Evolutionary conservation across 2,329 filamentous ascomycete species (phyloP).

Genomic region (Nectriaceae sp.): DNA sequence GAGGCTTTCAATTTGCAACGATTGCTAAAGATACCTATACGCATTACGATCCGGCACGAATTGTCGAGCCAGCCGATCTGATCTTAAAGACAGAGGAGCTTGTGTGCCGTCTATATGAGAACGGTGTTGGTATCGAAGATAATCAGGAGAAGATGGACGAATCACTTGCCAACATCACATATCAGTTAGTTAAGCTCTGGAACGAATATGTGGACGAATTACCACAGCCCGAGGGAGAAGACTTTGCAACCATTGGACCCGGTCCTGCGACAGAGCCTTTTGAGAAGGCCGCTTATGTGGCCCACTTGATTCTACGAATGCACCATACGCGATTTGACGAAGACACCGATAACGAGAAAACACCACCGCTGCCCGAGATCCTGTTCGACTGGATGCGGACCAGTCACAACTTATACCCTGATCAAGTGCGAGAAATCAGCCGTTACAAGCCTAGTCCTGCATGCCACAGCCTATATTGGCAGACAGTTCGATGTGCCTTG

Average conservation of each 20-base stretch:
- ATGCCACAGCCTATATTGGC: slow-evolving; percentile 80
- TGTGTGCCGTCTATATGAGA: slow-evolving; percentile 65
- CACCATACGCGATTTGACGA: slow-evolving; percentile 63
- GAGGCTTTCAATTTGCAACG: slow-evolving; percentile 64
- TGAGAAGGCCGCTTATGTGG: slow-evolving; percentile 77
- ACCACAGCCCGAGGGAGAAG: slow-evolving; percentile 52
- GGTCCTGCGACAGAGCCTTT: slow-evolving; percentile 63
- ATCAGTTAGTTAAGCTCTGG: slow-evolving; percentile 58
- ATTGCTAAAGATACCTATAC: slow-evolving; percentile 72
- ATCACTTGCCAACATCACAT: slow-evolving; percentile 55
- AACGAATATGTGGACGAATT: slow-evolving; percentile 52
- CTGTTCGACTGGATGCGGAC: slow-evolving; percentile 81
- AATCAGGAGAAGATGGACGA: slow-evolving; percentile 58
- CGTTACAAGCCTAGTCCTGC: slow-evolving; percentile 71
- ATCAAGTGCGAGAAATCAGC: slow-evolving; percentile 67
- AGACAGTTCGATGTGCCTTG: slow-evolving; percentile 72
- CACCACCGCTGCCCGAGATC: slow-evolving; percentile 69
- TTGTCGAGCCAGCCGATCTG: slow-evolving; percentile 71
- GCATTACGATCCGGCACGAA: slow-evolving; percentile 54
- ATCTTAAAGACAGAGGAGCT: slow-evolving; percentile 76
- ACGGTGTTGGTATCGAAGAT: slow-evolving; percentile 58
- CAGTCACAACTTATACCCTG: slow-evolving; percentile 71
- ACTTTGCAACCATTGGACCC: slow-evolving; percentile 65
- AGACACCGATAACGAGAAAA: slow-evolving; percentile 40
- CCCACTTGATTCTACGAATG: slow-evolving; percentile 74